Percentiles rank a stretch among this genome's conserved stretches.
Evolutionary conservation across 305 asterid species (phyloP).

Genomic region (Striga hermonthica): DNA sequence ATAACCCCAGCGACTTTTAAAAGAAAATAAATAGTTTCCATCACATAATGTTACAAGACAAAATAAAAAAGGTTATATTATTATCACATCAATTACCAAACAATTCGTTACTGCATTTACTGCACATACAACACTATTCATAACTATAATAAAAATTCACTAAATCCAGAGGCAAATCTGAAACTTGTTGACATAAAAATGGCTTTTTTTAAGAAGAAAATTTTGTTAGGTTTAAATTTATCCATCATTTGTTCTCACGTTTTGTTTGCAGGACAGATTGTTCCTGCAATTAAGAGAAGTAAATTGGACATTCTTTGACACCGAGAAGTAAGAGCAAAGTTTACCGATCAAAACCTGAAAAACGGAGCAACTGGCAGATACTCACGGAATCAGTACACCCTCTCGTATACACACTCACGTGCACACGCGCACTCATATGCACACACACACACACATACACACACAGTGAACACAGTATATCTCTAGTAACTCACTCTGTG

Average conservation of each 20-base stretch:
- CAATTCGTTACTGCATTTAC: neutral
- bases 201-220: neutral
- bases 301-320: neutral
- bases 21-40: too few species aligned
- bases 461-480: neutral
- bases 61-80: too few species aligned
- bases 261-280: too few species aligned
- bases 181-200: neutral
- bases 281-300: neutral
- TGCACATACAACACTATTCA: neutral
- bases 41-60: too few species aligned
- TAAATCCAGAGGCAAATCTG: neutral
- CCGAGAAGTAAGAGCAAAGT: neutral
- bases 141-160: too few species aligned
- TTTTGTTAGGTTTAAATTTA: neutral
- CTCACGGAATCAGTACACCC: constrained; percentile 2
- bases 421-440: neutral
- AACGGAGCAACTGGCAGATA: constrained; percentile 11
- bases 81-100: too few species aligned
- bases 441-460: neutral
- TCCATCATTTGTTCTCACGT: too few species aligned
- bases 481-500: constrained; percentile 60
- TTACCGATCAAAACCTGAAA: neutral
- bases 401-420: neutral
- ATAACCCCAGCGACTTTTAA: too few species aligned